A percentile compares a stretch with the other conserved stretches of the same genome.
Evolutionary conservation across 192 early-diverging fungal genomes (phyloP).

Genomic region (Oehlia diaphana): DNA sequence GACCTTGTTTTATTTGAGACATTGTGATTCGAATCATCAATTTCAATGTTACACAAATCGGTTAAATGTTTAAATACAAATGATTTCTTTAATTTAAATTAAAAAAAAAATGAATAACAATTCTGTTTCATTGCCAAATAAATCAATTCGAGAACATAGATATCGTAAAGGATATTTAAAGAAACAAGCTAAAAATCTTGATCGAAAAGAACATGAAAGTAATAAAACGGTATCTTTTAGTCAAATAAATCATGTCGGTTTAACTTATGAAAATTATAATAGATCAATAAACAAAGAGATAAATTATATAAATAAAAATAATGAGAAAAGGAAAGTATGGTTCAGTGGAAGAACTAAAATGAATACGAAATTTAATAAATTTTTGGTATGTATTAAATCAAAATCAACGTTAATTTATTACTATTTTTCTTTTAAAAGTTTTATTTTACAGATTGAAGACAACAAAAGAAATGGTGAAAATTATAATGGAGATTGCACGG

Average conservation of each 20-base stretch:
- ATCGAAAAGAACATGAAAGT: not conserved
- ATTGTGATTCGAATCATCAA: too few species aligned
- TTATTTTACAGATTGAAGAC: not conserved
- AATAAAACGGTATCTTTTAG: not conserved
- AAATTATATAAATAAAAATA: not conserved
- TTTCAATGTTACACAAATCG: too few species aligned
- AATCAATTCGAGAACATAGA: not conserved
- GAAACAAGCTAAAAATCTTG: not conserved
- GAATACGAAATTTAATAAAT: not conserved
- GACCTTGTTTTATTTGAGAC: too few species aligned
- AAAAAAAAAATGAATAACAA: not conserved
- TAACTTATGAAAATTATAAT: not conserved
- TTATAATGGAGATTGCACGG: not conserved
- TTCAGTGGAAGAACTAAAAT: not conserved
- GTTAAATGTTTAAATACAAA: too few species aligned
- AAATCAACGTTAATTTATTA: not conserved
- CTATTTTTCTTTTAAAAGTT: too few species aligned
- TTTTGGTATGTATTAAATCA: not conserved
- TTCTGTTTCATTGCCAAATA: not conserved
- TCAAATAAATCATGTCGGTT: not conserved
- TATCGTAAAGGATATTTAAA: not conserved
- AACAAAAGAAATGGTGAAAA: not conserved
- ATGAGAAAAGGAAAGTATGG: not conserved
- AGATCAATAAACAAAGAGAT: not conserved
- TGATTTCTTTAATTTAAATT: too few species aligned